Evolutionary conservation across 2,329 filamentous ascomycete species (phyloP).

Genomic region (Colletotrichum lentis): DNA sequence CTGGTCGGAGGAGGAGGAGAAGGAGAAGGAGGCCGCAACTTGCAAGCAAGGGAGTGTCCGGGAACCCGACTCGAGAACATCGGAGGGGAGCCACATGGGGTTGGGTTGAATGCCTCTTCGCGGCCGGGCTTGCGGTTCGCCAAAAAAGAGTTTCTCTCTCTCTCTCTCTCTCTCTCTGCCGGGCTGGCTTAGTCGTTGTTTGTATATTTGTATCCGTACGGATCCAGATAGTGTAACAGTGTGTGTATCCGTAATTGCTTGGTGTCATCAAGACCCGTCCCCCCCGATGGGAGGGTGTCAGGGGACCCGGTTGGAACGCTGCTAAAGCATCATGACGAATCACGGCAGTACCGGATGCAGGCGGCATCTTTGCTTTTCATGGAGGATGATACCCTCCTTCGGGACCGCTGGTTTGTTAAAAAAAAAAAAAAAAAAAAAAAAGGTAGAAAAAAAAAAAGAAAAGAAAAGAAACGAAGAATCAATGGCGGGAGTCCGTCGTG

Average conservation of each 20-base stretch:
- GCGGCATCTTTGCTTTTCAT: slow-evolving; percentile 13
- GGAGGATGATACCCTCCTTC: neutral
- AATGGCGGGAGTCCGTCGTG: neutral
- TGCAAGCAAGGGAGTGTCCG: slow-evolving; percentile 29
- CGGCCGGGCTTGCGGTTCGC: slow-evolving; percentile 2
- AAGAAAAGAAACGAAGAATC: no score
- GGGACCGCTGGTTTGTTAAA: neutral
- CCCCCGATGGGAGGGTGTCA: slow-evolving; percentile 3
- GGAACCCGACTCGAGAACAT: slow-evolving; percentile 28
- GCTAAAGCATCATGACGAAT: slow-evolving; percentile 5
- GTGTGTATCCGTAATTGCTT: no score
- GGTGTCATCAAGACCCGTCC: slow-evolving; percentile 15
- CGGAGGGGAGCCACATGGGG: neutral
- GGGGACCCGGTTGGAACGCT: slow-evolving; percentile 24
- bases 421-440: no score
- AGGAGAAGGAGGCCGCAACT: no score
- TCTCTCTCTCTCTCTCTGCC: neutral
- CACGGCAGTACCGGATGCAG: slow-evolving; percentile 21
- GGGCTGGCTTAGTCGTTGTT: neutral
- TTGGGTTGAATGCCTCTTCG: neutral
- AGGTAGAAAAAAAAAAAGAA: no score
- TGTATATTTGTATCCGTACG: slow-evolving; percentile 7
- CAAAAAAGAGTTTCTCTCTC: neutral
- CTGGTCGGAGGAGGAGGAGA: slow-evolving; percentile 9
- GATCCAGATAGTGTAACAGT: no score